These are phyloP conservation scores for Moniliophthora roreri DNA, from an alignment of 1,284 basidiomycete species.

Conservation along the genomic window DNA sequence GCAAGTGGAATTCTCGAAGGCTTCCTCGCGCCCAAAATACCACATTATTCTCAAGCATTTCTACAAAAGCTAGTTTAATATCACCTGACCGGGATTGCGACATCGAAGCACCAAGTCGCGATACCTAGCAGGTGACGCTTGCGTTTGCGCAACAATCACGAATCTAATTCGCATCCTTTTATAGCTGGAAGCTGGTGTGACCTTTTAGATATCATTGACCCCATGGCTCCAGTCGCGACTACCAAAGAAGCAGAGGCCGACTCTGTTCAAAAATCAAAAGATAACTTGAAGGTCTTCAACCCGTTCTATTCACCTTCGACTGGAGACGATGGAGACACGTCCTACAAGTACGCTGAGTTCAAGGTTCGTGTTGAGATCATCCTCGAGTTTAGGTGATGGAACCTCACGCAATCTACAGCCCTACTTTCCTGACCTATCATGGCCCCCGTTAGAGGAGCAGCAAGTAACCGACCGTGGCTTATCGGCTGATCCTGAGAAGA, in stretches of 20 bases:
- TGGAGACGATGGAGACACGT: constrained; percentile 47
- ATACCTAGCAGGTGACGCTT: not conserved
- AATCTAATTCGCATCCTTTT: not conserved
- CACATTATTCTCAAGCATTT: not conserved
- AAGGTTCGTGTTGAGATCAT: constrained; percentile 52
- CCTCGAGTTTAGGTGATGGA: not conserved
- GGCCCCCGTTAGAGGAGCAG: constrained; percentile 62
- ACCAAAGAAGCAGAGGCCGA: constrained; percentile 23
- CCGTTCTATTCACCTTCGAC: constrained; percentile 67
- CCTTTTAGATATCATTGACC: not conserved
- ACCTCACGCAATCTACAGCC: constrained; percentile 41
- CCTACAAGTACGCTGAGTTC: constrained; percentile 59
- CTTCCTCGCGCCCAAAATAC: no score
- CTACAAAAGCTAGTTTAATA: not conserved
- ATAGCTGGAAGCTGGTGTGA: not conserved
- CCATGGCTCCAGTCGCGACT: constrained; percentile 48
- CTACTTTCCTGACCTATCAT: constrained; percentile 59
- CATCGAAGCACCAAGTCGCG: not conserved
- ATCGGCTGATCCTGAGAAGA: constrained; percentile 60
- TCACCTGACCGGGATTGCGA: not conserved
- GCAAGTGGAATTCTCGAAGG: no score
- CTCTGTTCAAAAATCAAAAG: constrained; percentile 21
- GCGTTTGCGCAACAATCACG: constrained; percentile 10
- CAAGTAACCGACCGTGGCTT: constrained; percentile 64
- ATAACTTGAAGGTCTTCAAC: constrained; percentile 42